Conservation (phyloP, 306 rosid species). For the Vachellia pachyceras region DNA sequence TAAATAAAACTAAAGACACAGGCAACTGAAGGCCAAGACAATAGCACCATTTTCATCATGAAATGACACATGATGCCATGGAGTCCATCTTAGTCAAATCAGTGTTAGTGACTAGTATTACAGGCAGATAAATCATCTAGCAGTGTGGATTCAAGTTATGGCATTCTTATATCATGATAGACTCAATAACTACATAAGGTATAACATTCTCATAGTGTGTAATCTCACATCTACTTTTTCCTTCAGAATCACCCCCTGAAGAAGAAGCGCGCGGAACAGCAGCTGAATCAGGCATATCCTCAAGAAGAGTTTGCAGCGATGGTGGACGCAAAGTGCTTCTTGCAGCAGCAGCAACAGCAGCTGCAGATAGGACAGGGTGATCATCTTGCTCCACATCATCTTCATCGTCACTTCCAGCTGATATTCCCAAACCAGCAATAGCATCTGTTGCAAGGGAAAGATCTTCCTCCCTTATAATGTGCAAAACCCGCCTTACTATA, state of each 20-base stretch:
- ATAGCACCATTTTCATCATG: slow-evolving; percentile 18
- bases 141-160: slow-evolving; percentile 8
- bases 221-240: slow-evolving; percentile 79
- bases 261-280: slow-evolving; percentile 73
- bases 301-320: slow-evolving; percentile 93
- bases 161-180: slow-evolving; percentile 2
- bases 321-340: slow-evolving; percentile 95
- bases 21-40: slow-evolving; percentile 27
- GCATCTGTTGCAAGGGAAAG: slow-evolving; percentile 85
- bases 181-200: not conserved
- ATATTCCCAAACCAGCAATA: slow-evolving; percentile 75
- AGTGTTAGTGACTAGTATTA: slow-evolving; percentile 4
- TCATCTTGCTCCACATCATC: slow-evolving; percentile 73
- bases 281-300: slow-evolving; percentile 67
- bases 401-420: slow-evolving; percentile 82
- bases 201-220: slow-evolving; percentile 35
- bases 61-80: slow-evolving; percentile 33
- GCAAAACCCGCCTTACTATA: slow-evolving; percentile 93
- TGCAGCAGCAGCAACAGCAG: slow-evolving; percentile 90
- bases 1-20: slow-evolving; percentile 23
- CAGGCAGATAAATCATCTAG: slow-evolving; percentile 18
- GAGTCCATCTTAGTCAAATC: slow-evolving; percentile 7
- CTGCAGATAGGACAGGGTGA: slow-evolving; percentile 76
- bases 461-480: slow-evolving; percentile 94
- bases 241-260: slow-evolving; percentile 93